Evolutionary conservation across 169 alveolate genomes (phyloP).

Genomic region (Plasmodium falciparum): DNA sequence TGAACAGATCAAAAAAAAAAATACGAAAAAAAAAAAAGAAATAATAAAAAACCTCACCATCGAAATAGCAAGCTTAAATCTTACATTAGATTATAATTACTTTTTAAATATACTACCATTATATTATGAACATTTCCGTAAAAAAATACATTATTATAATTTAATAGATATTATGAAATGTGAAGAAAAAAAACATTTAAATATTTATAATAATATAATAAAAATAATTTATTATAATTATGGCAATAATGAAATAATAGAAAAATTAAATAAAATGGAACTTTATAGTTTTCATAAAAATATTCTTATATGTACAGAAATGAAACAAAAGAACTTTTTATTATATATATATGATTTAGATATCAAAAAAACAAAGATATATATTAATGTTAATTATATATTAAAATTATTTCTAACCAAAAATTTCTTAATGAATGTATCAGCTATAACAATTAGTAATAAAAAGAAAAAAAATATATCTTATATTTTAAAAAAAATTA

Average conservation of each 20-base stretch:
- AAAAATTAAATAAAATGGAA: not conserved
- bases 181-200: constrained; percentile 3
- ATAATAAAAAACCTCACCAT: constrained; percentile 32
- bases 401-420: constrained; percentile 44
- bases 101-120: constrained; percentile 35
- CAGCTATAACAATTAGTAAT: constrained; percentile 53
- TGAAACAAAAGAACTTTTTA: constrained; percentile 10
- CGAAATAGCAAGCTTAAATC: constrained; percentile 42
- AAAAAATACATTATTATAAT: constrained; percentile 6
- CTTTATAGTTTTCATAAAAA: not conserved
- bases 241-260: not conserved
- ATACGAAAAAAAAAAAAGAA: constrained; percentile 2
- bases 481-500: constrained; percentile 57
- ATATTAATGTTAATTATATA: constrained; percentile 58
- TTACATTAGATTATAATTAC: constrained; percentile 52
- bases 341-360: constrained; percentile 43
- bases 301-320: not conserved
- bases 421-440: constrained; percentile 62
- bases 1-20: not conserved
- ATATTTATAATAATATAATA: not conserved
- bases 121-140: constrained; percentile 20
- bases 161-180: not conserved
- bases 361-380: constrained; percentile 58
- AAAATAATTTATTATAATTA: not conserved
- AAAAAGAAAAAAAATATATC: constrained; percentile 46